Evolutionary conservation across 139 green algal species (phyloP), one percentile per base, ranked within the genome.

Genomic region (Spirogloea muscicola): DNA sequence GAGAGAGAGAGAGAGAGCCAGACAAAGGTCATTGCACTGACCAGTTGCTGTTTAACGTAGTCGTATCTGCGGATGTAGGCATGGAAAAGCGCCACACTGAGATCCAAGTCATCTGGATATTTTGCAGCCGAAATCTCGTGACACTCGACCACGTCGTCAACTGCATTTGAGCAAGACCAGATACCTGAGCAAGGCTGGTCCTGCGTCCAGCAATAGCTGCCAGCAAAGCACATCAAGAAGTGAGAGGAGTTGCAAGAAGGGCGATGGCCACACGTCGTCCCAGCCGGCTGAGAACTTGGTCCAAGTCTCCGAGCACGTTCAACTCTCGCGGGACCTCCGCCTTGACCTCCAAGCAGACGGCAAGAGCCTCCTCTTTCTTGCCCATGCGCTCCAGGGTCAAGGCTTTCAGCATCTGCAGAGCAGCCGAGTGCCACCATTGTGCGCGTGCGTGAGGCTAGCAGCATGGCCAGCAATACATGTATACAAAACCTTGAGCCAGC

Each of bases 11-110:
- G n/a, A n/a, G n/a, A n/a, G n/a, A n/a, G n/a, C n/a, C n/a, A n/a
- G n/a, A n/a, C n/a, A n/a, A n/a, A n/a, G n/a, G n/a, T n/a, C n/a
- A n/a, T n/a, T n/a, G 44, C 13, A 13, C 63, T 34, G 39, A 72
- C 63, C 68, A 74, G 68, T 57, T 76, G 68, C 10, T 76, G 68
- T 36, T 76, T 76, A 7, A 72, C 55, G 57, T 76, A 76, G n/a
- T 72, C 34, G 38, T 76, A 48, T 38, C 75, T 57, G 29, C 68
- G 68, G 6, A 37, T 25, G 29, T 76, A 76, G 7, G 68, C 68
- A 40, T 52, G 57, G 58, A 76, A 76, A 5, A 76, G 57, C n/a
- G 52, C 5, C 34, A 76, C 3, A 18, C 58, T n/a, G 3, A 75
- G 48, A 3, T 76, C 68, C 37, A 18, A 18, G 41, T 76, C 75